phyloP scores from a whole-genome alignment of 2,329 filamentous ascomycete genomes.

The Neofusicoccum kwambonambiense region DNA sequence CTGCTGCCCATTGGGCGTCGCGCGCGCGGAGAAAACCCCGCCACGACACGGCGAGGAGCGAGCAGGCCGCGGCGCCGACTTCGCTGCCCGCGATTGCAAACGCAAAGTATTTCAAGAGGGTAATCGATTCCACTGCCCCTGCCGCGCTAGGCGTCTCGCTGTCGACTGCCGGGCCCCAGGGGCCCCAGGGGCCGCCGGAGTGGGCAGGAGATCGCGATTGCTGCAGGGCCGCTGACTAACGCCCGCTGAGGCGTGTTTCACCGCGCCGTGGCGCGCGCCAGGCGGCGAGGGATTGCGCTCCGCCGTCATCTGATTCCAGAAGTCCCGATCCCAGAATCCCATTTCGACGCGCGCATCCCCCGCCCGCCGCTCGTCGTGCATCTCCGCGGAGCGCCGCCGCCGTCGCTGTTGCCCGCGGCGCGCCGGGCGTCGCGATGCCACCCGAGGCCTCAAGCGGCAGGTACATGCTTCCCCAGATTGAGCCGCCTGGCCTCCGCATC shows the following conservation, averaged over 20 bases:
- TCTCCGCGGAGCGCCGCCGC: not conserved
- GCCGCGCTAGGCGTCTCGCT: not conserved
- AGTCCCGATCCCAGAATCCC: not conserved
- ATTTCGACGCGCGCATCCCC: constrained; percentile 4
- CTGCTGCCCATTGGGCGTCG: not conserved
- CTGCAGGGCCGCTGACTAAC: constrained; percentile 10
- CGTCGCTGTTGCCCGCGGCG: not conserved
- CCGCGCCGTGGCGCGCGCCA: no score
- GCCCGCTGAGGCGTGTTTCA: not conserved
- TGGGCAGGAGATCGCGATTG: constrained; percentile 2
- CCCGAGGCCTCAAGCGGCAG: not conserved
- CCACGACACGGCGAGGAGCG: not conserved
- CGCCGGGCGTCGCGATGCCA: no score
- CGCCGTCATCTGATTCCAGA: not conserved
- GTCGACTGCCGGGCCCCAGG: not conserved
- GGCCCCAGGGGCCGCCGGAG: not conserved
- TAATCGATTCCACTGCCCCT: constrained; percentile 8
- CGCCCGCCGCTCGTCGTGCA: not conserved
- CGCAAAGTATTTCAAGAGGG: not conserved
- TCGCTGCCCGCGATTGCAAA: not conserved
- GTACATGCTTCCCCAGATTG: constrained; percentile 12
- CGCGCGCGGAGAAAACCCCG: not conserved
- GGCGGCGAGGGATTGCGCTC: not conserved
- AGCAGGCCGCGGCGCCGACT: not conserved
- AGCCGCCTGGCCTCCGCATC: constrained; percentile 7